Evolutionary conservation across 106 monocot genomes (phyloP).

Genomic region (Dendrobium chrysotoxum): DNA sequence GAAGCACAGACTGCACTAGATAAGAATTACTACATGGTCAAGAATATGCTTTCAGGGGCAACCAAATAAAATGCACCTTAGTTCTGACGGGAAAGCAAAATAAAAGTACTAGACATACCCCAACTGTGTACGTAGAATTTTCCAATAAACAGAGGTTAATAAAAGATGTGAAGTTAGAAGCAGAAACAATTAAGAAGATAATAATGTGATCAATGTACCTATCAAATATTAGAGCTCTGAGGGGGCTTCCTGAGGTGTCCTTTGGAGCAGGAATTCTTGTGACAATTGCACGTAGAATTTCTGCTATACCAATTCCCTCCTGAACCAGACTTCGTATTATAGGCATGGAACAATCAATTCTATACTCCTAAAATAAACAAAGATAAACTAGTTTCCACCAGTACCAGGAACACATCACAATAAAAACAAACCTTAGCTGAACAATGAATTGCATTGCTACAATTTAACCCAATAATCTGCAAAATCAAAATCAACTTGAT

Average conservation of each 20-base stretch:
- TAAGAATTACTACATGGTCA: no score
- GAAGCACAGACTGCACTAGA: no score
- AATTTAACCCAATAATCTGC: conserved; percentile 96
- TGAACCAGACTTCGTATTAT: conserved; percentile 20
- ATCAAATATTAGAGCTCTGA: conserved; percentile 98
- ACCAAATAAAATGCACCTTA: no score
- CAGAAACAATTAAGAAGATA: not conserved
- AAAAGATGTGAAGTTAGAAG: not conserved
- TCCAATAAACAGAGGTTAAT: not conserved
- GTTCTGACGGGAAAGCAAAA: no score
- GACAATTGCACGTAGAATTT: conserved; percentile 77
- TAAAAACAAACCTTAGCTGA: conserved; percentile 82
- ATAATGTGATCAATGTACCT: conserved; percentile 38
- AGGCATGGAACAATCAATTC: not conserved
- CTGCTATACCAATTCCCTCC: conserved; percentile 90
- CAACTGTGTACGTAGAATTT: no score
- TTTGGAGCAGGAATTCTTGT: conserved; percentile 73
- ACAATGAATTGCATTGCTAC: conserved; percentile 78
- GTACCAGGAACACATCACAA: not conserved
- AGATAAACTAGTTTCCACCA: not conserved
- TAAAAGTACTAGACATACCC: no score
- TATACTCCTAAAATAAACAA: not conserved
- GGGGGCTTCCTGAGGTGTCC: conserved; percentile 59
- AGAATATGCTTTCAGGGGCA: no score
- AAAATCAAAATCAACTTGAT: conserved; percentile 8